Percentiles rank a stretch among this genome's conserved stretches.
Conservation (phyloP, 768 basidiomycete species). For the Amyloporia xantha region DNA sequence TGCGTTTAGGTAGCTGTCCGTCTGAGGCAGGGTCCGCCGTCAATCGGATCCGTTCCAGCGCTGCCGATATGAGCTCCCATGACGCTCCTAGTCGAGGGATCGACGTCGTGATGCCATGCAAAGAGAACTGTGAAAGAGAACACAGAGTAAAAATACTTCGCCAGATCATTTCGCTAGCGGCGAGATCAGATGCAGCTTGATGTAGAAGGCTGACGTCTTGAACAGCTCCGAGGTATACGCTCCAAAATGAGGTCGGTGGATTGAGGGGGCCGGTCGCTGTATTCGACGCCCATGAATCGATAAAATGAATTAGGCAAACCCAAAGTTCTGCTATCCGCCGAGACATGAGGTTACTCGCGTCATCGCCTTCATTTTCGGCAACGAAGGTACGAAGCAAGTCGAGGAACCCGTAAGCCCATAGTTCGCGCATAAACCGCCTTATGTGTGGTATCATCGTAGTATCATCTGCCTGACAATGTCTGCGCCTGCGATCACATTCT, state of each 20-base stretch:
- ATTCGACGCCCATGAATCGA: slow-evolving; percentile 3
- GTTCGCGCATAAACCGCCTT: slow-evolving; percentile 8
- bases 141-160: slow-evolving; percentile 59
- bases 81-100: slow-evolving; percentile 38
- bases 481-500: slow-evolving; percentile 21
- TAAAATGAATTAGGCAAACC: slow-evolving; percentile 65
- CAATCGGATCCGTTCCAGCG: slow-evolving; percentile 55
- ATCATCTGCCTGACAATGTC: slow-evolving; percentile 6
- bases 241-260: slow-evolving; percentile 40
- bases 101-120: slow-evolving; percentile 38
- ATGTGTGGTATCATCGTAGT: slow-evolving; percentile 12
- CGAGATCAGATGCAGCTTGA: slow-evolving; percentile 28
- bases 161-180: slow-evolving; percentile 68
- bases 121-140: slow-evolving; percentile 74
- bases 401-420: slow-evolving; percentile 51
- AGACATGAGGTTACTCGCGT: neutral
- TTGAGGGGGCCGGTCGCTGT: slow-evolving; percentile 11
- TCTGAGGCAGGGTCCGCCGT: slow-evolving; percentile 40
- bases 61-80: slow-evolving; percentile 60
- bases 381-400: slow-evolving; percentile 28
- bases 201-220: slow-evolving; percentile 9
- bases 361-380: neutral
- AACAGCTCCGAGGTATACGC: slow-evolving; percentile 24
- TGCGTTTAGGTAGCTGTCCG: slow-evolving; percentile 27
- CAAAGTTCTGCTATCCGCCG: slow-evolving; percentile 56